Conservation (phyloP, 2,329 filamentous ascomycete species). For the Cryphonectria parasitica region DNA sequence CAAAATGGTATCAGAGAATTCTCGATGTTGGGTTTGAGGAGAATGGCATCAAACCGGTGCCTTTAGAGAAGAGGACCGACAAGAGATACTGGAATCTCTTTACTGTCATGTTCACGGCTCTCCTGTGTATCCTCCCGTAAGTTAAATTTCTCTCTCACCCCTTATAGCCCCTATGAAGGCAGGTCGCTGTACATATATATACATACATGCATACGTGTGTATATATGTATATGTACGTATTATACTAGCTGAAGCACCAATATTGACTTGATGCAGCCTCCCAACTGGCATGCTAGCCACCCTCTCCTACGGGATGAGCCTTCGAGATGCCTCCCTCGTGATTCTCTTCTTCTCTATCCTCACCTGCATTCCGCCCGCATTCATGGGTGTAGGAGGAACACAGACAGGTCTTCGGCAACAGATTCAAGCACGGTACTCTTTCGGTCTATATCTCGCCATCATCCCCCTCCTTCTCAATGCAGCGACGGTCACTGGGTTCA, state of each 20-base stretch:
- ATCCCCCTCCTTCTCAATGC: conserved; percentile 59
- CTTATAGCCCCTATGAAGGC: neutral
- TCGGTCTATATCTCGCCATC: conserved; percentile 56
- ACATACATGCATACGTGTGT: too few relatives aligned
- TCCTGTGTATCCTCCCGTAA: conserved; percentile 61
- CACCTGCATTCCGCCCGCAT: conserved; percentile 58
- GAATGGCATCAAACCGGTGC: conserved; percentile 61
- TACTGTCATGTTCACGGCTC: conserved; percentile 63
- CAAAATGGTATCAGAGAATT: conserved; percentile 47
- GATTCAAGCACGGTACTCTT: conserved; percentile 64
- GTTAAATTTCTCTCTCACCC: conserved; percentile 35
- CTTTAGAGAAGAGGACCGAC: conserved; percentile 56
- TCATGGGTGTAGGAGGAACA: conserved; percentile 58
- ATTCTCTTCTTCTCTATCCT: conserved; percentile 63
- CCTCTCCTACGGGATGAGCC: conserved; percentile 53
- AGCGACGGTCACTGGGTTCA: conserved; percentile 61
- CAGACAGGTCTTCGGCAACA: conserved; percentile 63
- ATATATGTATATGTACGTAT: too few relatives aligned
- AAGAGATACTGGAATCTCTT: conserved; percentile 60
- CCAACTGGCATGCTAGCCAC: conserved; percentile 64
- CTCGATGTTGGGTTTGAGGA: conserved; percentile 54
- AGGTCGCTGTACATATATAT: too few relatives aligned
- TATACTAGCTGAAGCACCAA: neutral
- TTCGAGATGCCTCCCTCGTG: conserved; percentile 59
- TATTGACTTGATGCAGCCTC: conserved; percentile 43